phyloP scores from a whole-genome alignment of 129 eudicot species.

The Solidago caesia region DNA sequence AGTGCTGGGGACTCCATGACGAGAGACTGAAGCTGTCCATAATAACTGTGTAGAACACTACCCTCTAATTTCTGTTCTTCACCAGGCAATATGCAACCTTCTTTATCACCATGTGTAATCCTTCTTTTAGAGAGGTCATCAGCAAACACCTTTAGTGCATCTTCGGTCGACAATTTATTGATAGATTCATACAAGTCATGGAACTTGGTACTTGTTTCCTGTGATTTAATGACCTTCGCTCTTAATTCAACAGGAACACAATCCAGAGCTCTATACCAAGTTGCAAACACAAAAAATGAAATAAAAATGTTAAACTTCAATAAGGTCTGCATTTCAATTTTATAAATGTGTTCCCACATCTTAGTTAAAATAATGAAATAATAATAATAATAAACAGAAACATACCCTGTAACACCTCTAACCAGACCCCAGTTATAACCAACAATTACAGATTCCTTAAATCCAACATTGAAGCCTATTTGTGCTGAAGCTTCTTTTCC shows the following conservation, averaged over 20 bases:
- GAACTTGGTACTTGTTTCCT: slow-evolving; percentile 44
- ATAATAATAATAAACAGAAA: background rate
- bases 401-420: slow-evolving; percentile 81
- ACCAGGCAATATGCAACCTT: background rate
- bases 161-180: slow-evolving; percentile 47
- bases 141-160: slow-evolving; percentile 48
- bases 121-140: slow-evolving; percentile 32
- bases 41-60: slow-evolving; percentile 36
- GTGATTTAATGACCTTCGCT: slow-evolving; percentile 46
- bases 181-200: slow-evolving; percentile 44
- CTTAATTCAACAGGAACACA: slow-evolving; percentile 47
- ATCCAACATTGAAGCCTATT: slow-evolving; percentile 70
- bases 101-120: slow-evolving; percentile 15
- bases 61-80: slow-evolving; percentile 28
- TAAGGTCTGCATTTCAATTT: too few relatives aligned
- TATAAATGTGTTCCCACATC: background rate
- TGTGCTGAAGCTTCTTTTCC: slow-evolving; percentile 86
- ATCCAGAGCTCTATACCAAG: slow-evolving; percentile 49
- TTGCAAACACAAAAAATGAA: background rate
- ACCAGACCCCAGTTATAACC: slow-evolving; percentile 75
- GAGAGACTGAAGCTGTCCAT: slow-evolving; percentile 45
- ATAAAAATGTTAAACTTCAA: background rate
- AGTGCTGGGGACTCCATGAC: slow-evolving; percentile 49
- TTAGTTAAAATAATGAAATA: background rate
- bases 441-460: slow-evolving; percentile 56